Base-by-base conservation (phyloP, 2,329 filamentous ascomycete species). In the Ophiocordyceps australis region DNA sequence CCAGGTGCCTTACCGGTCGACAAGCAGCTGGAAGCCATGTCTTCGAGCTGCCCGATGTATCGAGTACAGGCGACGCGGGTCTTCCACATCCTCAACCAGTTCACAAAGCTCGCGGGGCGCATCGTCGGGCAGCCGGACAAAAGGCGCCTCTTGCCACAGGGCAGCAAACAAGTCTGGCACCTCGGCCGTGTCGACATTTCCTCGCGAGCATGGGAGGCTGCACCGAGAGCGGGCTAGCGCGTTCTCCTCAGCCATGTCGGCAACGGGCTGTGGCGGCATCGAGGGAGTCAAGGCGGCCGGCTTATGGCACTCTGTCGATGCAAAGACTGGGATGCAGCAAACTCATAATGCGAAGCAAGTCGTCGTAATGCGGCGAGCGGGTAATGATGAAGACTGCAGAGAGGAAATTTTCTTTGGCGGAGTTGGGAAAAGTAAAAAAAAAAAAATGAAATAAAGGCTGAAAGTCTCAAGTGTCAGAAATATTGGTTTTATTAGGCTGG, bases 1-100 rank as follows among this genome's bases (percentile, higher is more conserved):
- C n/a, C n/a, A n/a, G n/a, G n/a, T n/a, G n/a, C n/a, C n/a, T 35
- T 43, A 77, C 73, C 63, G 70, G 40, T 77, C 70, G 10, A 82
- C 68, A 11, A 81, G 49, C 4, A 65, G 50, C 42, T 81, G 74
- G 33, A 76, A 70, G 35, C 64, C 57, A 38, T 74, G 66, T 5
- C 71, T 64, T 18, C 71, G 63, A 34, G 55, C 63, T 17, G 70
- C 68, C 26, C 57, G 57, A 40, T 74, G 62, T 13, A 75, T 60
- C 18, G 62, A 59, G 35, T 74, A 74, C 23, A 74, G 58, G 28
- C 59, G 57, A 33, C 57, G 62, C 4, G 71, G 71, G 33, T 73
- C 70, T 26, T 74, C 64, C 28, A 76, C 54, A 28, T 69, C 55
- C 30, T 67, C 53, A 14, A 71, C 54, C 25, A 63, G 45, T 9